These are phyloP conservation scores for Botrytis aclada DNA, from an alignment of 2,329 filamentous ascomycete species.

Conservation along the genomic window DNA sequence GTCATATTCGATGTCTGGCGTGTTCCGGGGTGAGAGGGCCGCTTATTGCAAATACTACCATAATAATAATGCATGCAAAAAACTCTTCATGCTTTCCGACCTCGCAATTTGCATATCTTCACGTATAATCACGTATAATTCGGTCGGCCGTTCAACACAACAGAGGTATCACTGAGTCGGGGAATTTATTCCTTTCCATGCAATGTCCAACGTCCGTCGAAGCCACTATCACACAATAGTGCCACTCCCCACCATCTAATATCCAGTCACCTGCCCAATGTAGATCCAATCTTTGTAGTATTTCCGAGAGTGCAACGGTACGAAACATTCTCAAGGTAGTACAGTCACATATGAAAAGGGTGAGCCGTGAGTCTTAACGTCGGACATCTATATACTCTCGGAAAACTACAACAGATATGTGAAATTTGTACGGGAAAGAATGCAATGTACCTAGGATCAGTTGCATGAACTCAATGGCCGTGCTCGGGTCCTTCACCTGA, in stretches of 20 bases:
- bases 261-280: not conserved
- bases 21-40: not conserved
- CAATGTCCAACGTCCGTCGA: conserved; percentile 9
- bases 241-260: not conserved
- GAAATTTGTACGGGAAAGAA: not conserved
- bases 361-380: not conserved
- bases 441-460: conserved; percentile 11
- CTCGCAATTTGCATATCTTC: conserved; percentile 7
- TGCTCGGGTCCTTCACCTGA: conserved; percentile 9
- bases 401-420: not conserved
- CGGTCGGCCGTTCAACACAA: conserved; percentile 1
- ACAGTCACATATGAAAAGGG: not conserved
- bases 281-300: not conserved
- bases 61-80: conserved; percentile 7
- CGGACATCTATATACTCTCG: not conserved
- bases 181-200: conserved; percentile 10
- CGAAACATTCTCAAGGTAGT: not conserved
- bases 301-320: not conserved
- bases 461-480: conserved; percentile 19
- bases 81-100: not conserved
- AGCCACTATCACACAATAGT: conserved; percentile 13
- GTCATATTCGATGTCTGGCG: not conserved
- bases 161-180: conserved; percentile 11
- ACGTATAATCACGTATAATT: not conserved
- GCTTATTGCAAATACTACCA: not conserved